Conservation (phyloP, 345 rosid species). For the Conringia planisiliqua region DNA sequence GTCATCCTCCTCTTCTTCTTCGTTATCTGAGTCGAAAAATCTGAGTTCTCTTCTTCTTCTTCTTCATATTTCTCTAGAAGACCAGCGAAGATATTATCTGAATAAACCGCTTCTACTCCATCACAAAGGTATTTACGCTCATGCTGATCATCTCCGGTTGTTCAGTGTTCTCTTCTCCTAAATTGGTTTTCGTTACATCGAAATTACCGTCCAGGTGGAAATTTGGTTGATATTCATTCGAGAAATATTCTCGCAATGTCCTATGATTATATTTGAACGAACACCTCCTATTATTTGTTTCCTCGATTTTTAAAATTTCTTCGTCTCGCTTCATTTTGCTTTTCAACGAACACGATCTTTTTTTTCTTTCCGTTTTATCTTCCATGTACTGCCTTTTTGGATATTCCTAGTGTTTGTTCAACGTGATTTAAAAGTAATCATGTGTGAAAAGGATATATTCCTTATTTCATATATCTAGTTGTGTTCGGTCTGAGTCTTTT, state of each 20-base stretch:
- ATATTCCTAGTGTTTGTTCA: background rate
- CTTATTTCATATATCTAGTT: background rate
- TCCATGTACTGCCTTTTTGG: background rate
- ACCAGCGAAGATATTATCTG: slow-evolving; percentile 2
- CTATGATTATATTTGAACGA: background rate
- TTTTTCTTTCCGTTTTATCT: background rate
- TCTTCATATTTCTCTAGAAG: background rate
- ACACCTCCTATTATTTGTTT: background rate
- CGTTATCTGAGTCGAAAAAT: slow-evolving; percentile 8
- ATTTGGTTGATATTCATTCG: background rate
- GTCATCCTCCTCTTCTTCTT: background rate
- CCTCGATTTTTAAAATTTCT: background rate
- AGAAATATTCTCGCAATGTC: background rate
- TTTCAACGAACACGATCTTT: background rate
- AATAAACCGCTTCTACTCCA: background rate
- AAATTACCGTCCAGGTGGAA: background rate
- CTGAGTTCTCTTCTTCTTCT: slow-evolving; percentile 11
- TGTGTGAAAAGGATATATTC: background rate
- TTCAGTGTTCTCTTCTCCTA: background rate
- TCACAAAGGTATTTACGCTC: background rate
- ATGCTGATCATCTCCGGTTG: background rate
- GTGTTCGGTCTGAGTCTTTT: background rate
- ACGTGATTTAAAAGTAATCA: background rate
- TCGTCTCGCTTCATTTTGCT: background rate
- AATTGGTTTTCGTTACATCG: background rate